phyloP scores from a whole-genome alignment of 768 basidiomycete species.

The Tulasnella sp. region DNA sequence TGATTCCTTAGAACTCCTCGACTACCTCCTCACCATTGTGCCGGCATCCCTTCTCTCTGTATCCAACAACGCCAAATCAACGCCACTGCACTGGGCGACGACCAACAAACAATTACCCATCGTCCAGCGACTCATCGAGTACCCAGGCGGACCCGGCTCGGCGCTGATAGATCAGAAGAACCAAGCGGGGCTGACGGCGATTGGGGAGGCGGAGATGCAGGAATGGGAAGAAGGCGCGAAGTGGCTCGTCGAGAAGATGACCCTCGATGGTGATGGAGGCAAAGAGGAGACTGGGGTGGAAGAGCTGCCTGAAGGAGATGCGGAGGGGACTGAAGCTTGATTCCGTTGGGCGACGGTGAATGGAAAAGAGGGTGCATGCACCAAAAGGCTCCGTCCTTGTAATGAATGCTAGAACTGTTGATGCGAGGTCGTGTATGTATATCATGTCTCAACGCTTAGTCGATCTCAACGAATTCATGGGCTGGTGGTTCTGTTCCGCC shows the following conservation, averaged over 20 bases:
- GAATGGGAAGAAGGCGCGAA: constrained; percentile 77
- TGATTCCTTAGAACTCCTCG: constrained; percentile 49
- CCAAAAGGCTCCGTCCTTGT: neutral
- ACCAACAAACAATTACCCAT: constrained; percentile 65
- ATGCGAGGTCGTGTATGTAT: neutral
- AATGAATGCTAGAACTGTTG: neutral
- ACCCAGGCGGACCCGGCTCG: constrained; percentile 44
- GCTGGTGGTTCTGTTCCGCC: neutral
- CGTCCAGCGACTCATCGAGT: constrained; percentile 47
- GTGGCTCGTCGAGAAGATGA: constrained; percentile 76
- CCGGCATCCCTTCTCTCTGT: constrained; percentile 43
- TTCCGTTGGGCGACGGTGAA: neutral
- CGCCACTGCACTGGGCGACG: constrained; percentile 85
- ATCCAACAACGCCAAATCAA: constrained; percentile 64
- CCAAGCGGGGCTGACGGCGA: constrained; percentile 55
- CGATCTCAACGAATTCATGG: neutral
- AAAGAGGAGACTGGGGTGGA: constrained; percentile 30
- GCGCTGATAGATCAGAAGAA: constrained; percentile 71
- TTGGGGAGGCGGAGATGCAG: constrained; percentile 67
- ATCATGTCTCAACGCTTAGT: neutral
- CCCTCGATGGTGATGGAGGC: constrained; percentile 39
- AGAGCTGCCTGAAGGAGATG: constrained; percentile 13
- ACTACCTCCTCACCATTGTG: constrained; percentile 55
- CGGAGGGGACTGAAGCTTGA: neutral
- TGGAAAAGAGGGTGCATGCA: neutral